Conservation (phyloP, 768 basidiomycete genomes). For the Botryobasidium botryosum region DNA sequence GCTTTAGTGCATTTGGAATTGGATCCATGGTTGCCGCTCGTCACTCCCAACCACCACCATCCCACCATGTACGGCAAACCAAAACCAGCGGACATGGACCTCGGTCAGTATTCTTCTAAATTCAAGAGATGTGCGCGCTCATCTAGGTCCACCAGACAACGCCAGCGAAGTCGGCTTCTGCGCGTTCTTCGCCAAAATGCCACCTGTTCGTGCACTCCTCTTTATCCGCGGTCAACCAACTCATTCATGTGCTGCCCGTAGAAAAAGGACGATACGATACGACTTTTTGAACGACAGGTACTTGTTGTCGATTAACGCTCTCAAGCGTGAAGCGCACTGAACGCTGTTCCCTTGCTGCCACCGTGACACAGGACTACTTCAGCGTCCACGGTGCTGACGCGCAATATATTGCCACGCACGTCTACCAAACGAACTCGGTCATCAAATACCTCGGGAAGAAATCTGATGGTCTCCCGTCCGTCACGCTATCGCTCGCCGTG, state of each 20-base stretch:
- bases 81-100: conserved; percentile 8
- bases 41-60: too few relatives aligned
- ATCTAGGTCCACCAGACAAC: conserved; percentile 20
- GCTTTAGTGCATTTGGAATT: too few relatives aligned
- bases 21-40: too few relatives aligned
- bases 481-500: conserved; percentile 55
- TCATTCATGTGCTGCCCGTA: conserved; percentile 8
- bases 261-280: conserved; percentile 46
- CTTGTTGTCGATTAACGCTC: conserved; percentile 10
- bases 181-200: conserved; percentile 23
- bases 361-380: conserved; percentile 41
- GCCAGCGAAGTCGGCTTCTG: conserved; percentile 66
- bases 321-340: neutral
- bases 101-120: neutral
- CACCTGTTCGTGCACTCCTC: conserved; percentile 15
- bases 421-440: conserved; percentile 78
- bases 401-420: conserved; percentile 64
- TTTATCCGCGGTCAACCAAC: neutral
- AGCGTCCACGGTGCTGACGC: conserved; percentile 84
- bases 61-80: conserved; percentile 11
- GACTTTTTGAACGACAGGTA: conserved; percentile 62
- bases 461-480: conserved; percentile 42
- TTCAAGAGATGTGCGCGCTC: neutral
- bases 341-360: too few relatives aligned
- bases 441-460: conserved; percentile 70